A percentile compares a stretch with the other conserved stretches of the same genome.
These are phyloP conservation scores for Corinectria fuckeliana DNA, from an alignment of 2,329 filamentous ascomycete species.

Conservation along the genomic window DNA sequence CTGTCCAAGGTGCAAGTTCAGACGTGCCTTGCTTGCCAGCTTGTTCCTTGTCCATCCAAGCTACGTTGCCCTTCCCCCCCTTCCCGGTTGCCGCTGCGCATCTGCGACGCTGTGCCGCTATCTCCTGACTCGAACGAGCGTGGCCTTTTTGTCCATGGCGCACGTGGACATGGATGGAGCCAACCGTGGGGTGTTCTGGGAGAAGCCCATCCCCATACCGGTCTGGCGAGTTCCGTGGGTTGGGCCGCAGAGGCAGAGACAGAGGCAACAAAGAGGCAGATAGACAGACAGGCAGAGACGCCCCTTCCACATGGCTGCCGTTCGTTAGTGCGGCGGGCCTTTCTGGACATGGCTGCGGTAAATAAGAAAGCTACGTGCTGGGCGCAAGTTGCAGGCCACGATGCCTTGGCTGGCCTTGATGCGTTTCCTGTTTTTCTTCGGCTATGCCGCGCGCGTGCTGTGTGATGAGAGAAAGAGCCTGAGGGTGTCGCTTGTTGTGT, in stretches of 20 bases:
- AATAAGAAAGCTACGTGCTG: not conserved
- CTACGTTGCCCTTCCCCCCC: not conserved
- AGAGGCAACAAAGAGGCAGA: too few relatives aligned
- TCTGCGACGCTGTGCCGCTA: not conserved
- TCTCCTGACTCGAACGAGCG: slow-evolving; percentile 5
- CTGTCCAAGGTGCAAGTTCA: not conserved
- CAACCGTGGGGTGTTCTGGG: slow-evolving; percentile 13
- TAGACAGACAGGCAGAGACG: too few relatives aligned
- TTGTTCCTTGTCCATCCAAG: not conserved
- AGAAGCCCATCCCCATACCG: slow-evolving; percentile 25
- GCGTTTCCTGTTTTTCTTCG: slow-evolving; percentile 5
- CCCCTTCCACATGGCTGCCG: slow-evolving; percentile 16
- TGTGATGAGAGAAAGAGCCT: not conserved
- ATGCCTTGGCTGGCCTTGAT: slow-evolving; percentile 5
- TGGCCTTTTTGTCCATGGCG: not conserved
- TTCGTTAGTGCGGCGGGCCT: slow-evolving; percentile 12
- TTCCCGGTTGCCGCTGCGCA: not conserved
- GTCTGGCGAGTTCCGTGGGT: slow-evolving; percentile 24
- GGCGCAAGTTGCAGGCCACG: not conserved
- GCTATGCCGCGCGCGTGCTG: not conserved
- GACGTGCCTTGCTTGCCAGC: not conserved
- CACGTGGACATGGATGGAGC: slow-evolving; percentile 18
- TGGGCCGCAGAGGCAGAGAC: not conserved
- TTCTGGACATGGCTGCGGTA: not conserved
- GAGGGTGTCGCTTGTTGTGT: not conserved